Conservation (phyloP, 2,329 filamentous ascomycete genomes). For the Alternaria burnsii region DNA sequence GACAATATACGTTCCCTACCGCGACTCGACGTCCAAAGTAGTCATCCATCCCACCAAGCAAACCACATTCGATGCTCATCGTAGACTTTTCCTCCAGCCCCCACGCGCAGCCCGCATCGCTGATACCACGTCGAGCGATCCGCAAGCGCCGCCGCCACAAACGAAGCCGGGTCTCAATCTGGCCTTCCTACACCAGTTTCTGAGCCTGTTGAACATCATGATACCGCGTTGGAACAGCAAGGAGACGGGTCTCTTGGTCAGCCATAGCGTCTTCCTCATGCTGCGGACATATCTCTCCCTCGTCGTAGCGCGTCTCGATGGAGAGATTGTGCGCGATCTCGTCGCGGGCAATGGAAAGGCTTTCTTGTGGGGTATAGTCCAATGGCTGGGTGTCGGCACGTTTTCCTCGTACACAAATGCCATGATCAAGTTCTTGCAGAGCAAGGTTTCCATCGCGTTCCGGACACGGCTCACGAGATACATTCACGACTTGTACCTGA, state of each 20-base stretch:
- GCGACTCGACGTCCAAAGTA: slow-evolving; percentile 86
- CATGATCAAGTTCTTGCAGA: slow-evolving; percentile 98
- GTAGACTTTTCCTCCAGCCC: slow-evolving; percentile 90
- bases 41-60: slow-evolving; percentile 89
- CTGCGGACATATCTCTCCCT: slow-evolving; percentile 93
- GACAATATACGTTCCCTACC: slow-evolving; percentile 94
- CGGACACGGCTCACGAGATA: slow-evolving; percentile 93
- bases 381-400: slow-evolving; percentile 94
- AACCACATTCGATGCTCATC: slow-evolving; percentile 95
- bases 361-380: slow-evolving; percentile 87
- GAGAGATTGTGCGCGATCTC: slow-evolving; percentile 93
- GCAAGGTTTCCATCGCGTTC: slow-evolving; percentile 98
- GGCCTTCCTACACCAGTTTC: slow-evolving; percentile 94
- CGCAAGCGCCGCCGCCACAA: slow-evolving; percentile 81
- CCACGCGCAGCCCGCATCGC: slow-evolving; percentile 81
- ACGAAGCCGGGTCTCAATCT: slow-evolving; percentile 95
- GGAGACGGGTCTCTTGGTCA: slow-evolving; percentile 87
- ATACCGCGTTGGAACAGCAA: slow-evolving; percentile 95
- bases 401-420: slow-evolving; percentile 97
- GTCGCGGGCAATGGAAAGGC: slow-evolving; percentile 92
- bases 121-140: slow-evolving; percentile 62
- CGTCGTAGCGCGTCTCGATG: slow-evolving; percentile 90
- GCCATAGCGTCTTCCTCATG: slow-evolving; percentile 89
- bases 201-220: slow-evolving; percentile 97
- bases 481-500: slow-evolving; percentile 96